Evolutionary conservation across 108 stramenopile species (phyloP).

Genomic region (Cyclotella sp.): DNA sequence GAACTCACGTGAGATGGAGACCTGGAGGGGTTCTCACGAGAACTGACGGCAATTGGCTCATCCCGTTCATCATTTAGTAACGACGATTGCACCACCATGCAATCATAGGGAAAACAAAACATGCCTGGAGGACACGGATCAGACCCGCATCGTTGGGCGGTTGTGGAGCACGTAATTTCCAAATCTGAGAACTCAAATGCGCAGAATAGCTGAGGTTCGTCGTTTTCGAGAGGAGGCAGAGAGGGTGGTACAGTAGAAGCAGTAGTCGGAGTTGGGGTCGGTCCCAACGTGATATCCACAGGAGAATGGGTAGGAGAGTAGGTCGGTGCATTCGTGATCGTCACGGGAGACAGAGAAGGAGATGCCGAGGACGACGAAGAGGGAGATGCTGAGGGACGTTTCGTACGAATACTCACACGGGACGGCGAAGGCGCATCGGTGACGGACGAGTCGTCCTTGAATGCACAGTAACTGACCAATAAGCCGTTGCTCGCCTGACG

Average conservation of each 20-base stretch:
- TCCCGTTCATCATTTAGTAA: not conserved
- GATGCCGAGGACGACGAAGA: too few relatives aligned
- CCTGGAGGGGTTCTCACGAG: too few relatives aligned
- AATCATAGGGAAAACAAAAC: constrained; percentile 15
- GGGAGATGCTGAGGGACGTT: too few relatives aligned
- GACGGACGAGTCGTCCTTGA: not conserved
- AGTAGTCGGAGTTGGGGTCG: not conserved
- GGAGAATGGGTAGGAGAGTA: not conserved
- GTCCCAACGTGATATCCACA: not conserved
- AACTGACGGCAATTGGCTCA: not conserved
- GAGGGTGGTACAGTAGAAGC: not conserved
- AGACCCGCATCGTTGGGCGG: not conserved
- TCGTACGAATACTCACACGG: too few relatives aligned
- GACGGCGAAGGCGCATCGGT: not conserved
- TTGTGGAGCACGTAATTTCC: not conserved
- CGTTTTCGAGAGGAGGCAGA: not conserved
- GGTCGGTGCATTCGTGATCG: not conserved
- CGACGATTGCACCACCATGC: not conserved
- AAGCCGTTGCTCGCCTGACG: not conserved
- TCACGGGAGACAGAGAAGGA: too few relatives aligned
- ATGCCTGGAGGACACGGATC: constrained; percentile 2
- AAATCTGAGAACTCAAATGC: not conserved
- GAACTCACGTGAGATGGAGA: too few relatives aligned
- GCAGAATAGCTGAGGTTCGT: constrained; percentile 1
- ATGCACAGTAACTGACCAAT: not conserved